Evolutionary conservation across 768 basidiomycete genomes (phyloP), one percentile per base, ranked within the genome.

Genomic region (Lentinula boryana): DNA sequence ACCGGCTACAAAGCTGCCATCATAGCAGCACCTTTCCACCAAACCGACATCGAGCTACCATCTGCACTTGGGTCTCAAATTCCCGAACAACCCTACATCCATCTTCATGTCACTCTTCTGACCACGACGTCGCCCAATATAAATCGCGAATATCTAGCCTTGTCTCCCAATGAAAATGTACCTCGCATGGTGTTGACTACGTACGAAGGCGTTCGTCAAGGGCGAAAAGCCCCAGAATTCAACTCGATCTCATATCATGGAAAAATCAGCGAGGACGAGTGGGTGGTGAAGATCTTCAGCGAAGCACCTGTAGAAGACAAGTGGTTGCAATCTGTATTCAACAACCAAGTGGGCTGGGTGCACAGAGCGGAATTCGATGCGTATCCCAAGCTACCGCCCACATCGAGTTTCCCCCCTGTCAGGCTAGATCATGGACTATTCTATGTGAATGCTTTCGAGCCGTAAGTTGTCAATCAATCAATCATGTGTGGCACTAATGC

Each of bases 381-480:
- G 35, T 91, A 91, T 70, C 90, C 91, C 15, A 77, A 83, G 52
- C 80, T 93, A 15, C 82, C 82, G 2, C 88, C 93, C 5, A 87
- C 83, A 5, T 70, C 73, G 4, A 68, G 69, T 12, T 94, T 92
- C 73, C 87, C 95, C 35, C 88, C 92, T 1, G 78, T 96, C 60
- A 86, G 85, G 71, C 83, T 94, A 5, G 88, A 84, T 60, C 76
- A 80, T 58, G 89, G 91, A 3, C 77, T 97, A 48, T 96, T 92
- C 75, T 98, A 98, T 67, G 87, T 94, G 50, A 96, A 95, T 65
- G 85, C 91, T 1, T 90, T 97, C 64, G 96, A 98, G 75, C 87
- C 93, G 84, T 90, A 74, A 68, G 87, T 83, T 12, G 57, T 38
- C 50, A 13, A 57, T 53, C 58, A 56, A 50, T 9, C 16, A 12